Percentiles rank a stretch among this genome's conserved stretches.
phyloP scores from a whole-genome alignment of 2,329 filamentous ascomycete genomes.

The Mycosphaerelloides madeirae region DNA sequence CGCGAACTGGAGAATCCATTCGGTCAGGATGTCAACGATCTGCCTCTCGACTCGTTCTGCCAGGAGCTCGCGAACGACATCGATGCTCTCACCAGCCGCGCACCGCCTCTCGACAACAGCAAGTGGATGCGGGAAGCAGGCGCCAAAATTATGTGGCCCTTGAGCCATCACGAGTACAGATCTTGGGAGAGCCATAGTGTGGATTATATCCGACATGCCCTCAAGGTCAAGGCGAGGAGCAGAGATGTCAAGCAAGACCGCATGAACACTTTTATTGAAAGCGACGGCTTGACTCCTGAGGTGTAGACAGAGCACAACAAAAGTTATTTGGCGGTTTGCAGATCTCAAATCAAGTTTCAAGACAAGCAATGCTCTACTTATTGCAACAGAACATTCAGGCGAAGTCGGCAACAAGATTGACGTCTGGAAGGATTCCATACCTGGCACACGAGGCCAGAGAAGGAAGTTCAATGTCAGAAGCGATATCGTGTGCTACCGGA shows the following conservation, averaged over 20 bases:
- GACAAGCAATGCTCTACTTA: too few species aligned
- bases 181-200: slow-evolving; percentile 36
- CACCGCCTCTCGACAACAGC: slow-evolving; percentile 44
- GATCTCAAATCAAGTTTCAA: too few species aligned
- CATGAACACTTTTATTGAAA: slow-evolving; percentile 20
- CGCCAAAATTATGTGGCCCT: slow-evolving; percentile 56
- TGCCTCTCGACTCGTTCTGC: slow-evolving; percentile 72
- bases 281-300: slow-evolving; percentile 13
- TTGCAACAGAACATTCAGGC: too few species aligned
- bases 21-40: slow-evolving; percentile 76
- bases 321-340: background rate
- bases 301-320: background rate
- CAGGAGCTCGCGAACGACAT: slow-evolving; percentile 68
- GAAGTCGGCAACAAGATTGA: too few species aligned
- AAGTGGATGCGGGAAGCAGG: slow-evolving; percentile 48
- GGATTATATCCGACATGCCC: slow-evolving; percentile 40
- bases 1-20: slow-evolving; percentile 83
- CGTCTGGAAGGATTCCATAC: too few species aligned
- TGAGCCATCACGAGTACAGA: slow-evolving; percentile 41
- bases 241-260: slow-evolving; percentile 25
- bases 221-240: slow-evolving; percentile 38
- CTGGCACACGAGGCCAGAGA: too few species aligned
- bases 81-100: slow-evolving; percentile 63
- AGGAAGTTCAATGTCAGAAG: too few species aligned
- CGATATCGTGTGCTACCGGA: too few species aligned